Evolutionary conservation across 2,329 filamentous ascomycete species (phyloP).

Genomic region (Monilinia polystroma): DNA sequence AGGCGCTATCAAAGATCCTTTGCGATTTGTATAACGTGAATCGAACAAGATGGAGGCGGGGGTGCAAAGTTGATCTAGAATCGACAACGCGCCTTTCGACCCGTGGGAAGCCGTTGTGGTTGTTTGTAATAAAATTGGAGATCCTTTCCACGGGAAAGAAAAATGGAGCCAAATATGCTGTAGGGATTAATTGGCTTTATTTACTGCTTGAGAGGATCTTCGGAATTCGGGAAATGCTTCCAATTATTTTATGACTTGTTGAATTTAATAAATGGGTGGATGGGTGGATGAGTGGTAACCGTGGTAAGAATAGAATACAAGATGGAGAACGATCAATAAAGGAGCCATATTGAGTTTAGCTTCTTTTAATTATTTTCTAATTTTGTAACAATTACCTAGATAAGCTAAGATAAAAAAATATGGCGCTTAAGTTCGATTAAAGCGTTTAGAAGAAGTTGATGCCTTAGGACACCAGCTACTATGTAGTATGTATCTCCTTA

Average conservation of each 20-base stretch:
- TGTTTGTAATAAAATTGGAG: slow-evolving; percentile 11
- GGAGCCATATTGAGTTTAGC: not conserved
- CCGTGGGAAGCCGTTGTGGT: slow-evolving; percentile 39
- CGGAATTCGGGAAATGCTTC: not conserved
- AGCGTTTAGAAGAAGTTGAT: slow-evolving; percentile 2
- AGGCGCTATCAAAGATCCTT: slow-evolving; percentile 35
- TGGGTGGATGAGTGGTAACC: not conserved
- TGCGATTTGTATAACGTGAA: slow-evolving; percentile 41
- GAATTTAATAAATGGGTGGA: not conserved
- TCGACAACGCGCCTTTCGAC: slow-evolving; percentile 37
- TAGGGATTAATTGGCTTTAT: not conserved
- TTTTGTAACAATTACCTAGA: not conserved
- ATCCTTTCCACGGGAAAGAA: slow-evolving; percentile 13
- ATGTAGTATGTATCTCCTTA: no score
- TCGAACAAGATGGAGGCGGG: slow-evolving; percentile 46
- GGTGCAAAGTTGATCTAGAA: slow-evolving; percentile 42
- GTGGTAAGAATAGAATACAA: not conserved
- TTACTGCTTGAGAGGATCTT: not conserved
- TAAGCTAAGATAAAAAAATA: not conserved
- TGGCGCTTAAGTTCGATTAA: not conserved
- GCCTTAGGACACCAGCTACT: not conserved
- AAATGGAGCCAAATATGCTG: slow-evolving; percentile 8
- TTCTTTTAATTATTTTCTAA: no score
- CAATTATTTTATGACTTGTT: slow-evolving; percentile 6
- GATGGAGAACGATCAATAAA: not conserved